phyloP scores from a whole-genome alignment of 192 early-diverging fungal species.

The Coemansia guatemalensis region DNA sequence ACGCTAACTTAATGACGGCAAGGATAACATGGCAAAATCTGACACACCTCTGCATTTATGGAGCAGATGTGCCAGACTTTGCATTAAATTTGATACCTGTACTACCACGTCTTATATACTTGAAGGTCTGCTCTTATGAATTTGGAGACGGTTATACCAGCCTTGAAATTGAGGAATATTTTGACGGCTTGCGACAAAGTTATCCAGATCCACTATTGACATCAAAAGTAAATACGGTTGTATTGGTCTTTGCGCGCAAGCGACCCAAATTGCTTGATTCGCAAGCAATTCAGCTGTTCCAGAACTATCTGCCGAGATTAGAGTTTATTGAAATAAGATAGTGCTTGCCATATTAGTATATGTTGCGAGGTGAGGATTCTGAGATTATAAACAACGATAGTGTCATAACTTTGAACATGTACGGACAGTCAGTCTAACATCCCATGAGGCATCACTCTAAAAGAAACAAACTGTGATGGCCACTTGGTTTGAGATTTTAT shows the following conservation, averaged over 20 bases:
- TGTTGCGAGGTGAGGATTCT: too few relatives aligned
- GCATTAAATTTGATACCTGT: background rate
- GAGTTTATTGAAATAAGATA: too few relatives aligned
- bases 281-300: too few relatives aligned
- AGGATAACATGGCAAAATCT: background rate
- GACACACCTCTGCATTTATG: background rate
- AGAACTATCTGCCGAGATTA: too few relatives aligned
- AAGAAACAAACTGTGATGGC: too few relatives aligned
- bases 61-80: background rate
- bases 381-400: too few relatives aligned
- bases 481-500: too few relatives aligned
- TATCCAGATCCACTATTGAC: background rate
- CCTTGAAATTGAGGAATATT: background rate
- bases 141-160: background rate
- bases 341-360: too few relatives aligned
- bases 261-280: background rate
- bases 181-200: background rate
- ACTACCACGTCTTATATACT: background rate
- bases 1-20: background rate
- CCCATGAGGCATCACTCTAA: too few relatives aligned
- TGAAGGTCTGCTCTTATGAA: background rate
- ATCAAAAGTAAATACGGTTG: background rate
- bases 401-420: too few relatives aligned
- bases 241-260: background rate
- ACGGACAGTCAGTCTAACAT: too few relatives aligned